A percentile compares a stretch with the other conserved stretches of the same genome.
phyloP scores from a whole-genome alignment of 768 basidiomycete species.

The Amanita brunnescens region DNA sequence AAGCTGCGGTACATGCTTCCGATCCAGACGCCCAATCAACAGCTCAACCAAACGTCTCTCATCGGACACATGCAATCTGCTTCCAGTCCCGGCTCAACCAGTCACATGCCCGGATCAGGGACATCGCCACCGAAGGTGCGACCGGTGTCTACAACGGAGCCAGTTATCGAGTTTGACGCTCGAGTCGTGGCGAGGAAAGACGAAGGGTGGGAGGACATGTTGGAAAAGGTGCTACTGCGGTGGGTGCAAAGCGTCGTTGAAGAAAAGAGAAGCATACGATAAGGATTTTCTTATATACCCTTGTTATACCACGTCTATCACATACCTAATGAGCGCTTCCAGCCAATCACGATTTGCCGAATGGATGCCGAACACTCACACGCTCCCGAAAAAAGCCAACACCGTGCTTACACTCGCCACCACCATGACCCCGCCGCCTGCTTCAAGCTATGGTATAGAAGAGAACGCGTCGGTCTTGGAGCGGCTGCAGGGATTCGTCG shows the following conservation, averaged over 20 bases:
- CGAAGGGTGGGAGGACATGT: constrained; percentile 75
- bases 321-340: too few species aligned
- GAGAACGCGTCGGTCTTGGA: constrained; percentile 33
- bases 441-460: constrained; percentile 6
- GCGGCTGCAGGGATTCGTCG: constrained; percentile 59
- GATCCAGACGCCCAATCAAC: constrained; percentile 44
- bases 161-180: constrained; percentile 61
- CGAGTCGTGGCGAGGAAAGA: constrained; percentile 64
- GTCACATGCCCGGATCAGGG: not conserved
- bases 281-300: not conserved
- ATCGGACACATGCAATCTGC: constrained; percentile 16
- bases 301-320: too few species aligned
- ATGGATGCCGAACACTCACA: not conserved
- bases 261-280: constrained; percentile 42
- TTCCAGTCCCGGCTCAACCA: constrained; percentile 9
- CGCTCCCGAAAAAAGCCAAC: not conserved
- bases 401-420: not conserved
- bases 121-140: constrained; percentile 19
- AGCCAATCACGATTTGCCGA: too few species aligned
- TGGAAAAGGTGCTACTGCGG: constrained; percentile 48
- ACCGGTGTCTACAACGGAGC: constrained; percentile 35
- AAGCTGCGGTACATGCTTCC: constrained; percentile 77
- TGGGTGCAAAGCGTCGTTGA: constrained; percentile 67
- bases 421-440: not conserved
- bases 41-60: constrained; percentile 9